Evolutionary conservation across 2,329 filamentous ascomycete species (phyloP), one percentile per base, ranked within the genome.

Genomic region (Elsinoe ampelina): DNA sequence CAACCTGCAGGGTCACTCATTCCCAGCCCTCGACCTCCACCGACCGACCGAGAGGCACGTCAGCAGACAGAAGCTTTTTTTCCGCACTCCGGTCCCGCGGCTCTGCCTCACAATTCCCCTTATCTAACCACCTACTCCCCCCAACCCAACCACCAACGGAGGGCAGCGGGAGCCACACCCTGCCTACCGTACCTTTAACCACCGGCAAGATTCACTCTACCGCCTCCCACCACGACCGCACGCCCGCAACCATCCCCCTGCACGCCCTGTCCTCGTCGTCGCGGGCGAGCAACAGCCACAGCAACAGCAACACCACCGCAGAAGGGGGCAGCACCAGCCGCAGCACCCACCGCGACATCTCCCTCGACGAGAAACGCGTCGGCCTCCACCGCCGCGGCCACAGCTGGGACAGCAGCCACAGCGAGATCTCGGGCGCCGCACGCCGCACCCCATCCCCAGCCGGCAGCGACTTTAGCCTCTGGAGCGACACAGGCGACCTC

Each of bases 401-500:
- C 41, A 42, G 41, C 56, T 76, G 75, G 69, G 67, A 65, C 68
- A 75, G 70, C 66, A 70, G 66, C 67, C 74, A 74, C 65, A 77
- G 76, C 26, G 26, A 30, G 7, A 30, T 30, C 26, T 30, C 26
- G 4, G 26, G 26, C 26, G 26, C 26, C 26, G 26, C 26, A 30
- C 26, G 26, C 67, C 79, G 76, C 63, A 82, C 80, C 67, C 73
- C 72, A 66, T 78, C 77, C 57, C 82, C 80, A 61, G 76, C 71
- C 59, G 77, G 78, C 70, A 86, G 83, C 60, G 82, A 86, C 66
- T 87, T 88, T 71, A 89, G 85, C 58, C 83, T 87, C 65, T 96
- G 89, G 90, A 91, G 88, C 68, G 90, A 96, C 72, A 95, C 92
- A 43, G 92, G 90, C 68, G 93, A 97, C 73, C 82, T 97, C 66